Conservation (phyloP, 257 asterid species). For the Parsonsia alboflavescens region DNA sequence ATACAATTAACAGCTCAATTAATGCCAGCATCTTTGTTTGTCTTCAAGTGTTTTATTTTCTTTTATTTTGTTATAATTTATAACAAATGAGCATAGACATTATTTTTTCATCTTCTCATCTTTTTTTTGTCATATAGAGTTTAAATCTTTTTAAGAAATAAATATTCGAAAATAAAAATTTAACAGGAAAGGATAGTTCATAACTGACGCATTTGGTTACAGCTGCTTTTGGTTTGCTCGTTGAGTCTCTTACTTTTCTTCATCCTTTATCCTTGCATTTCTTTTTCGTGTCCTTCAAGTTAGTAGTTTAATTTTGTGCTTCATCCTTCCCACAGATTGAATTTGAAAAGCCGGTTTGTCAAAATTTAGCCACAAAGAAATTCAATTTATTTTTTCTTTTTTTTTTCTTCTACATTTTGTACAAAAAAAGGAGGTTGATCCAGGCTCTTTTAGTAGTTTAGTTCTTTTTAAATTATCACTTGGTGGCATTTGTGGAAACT, state of each 20-base stretch:
- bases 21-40: background rate
- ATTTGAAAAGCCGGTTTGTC: too few relatives aligned
- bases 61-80: background rate
- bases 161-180: background rate
- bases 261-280: background rate
- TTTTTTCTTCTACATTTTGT: background rate
- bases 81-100: too few relatives aligned
- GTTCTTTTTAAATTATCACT: too few relatives aligned
- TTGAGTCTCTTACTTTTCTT: background rate
- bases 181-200: background rate
- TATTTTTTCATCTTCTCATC: too few relatives aligned
- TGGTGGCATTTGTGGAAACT: too few relatives aligned
- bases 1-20: background rate
- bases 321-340: background rate
- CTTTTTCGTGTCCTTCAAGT: background rate
- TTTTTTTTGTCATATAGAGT: background rate
- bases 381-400: too few relatives aligned
- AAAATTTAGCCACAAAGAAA: background rate
- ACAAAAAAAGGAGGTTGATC: too few relatives aligned
- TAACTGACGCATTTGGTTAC: background rate
- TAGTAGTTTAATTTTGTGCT: background rate
- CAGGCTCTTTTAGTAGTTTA: too few relatives aligned
- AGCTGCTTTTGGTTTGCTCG: background rate
- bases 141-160: too few relatives aligned
- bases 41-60: background rate